Evolutionary conservation across 345 rosid species (phyloP).

Genomic region (Aquilaria malaccensis): DNA sequence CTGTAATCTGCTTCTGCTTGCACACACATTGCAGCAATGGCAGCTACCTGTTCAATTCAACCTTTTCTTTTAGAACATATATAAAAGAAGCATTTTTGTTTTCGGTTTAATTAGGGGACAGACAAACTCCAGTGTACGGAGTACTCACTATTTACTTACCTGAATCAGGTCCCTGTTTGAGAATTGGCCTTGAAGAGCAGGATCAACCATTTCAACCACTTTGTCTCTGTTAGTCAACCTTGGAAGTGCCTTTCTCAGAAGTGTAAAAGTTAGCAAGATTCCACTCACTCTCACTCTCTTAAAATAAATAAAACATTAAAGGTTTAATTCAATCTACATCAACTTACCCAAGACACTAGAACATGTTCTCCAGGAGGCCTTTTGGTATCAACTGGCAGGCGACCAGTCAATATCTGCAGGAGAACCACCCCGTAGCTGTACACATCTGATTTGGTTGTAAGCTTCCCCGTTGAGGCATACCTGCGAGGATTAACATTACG

Average conservation of each 20-base stretch:
- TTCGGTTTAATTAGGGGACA: no score
- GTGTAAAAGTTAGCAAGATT: no score
- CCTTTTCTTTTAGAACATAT: background rate
- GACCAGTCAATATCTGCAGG: slow-evolving; percentile 79
- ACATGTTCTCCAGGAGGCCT: slow-evolving; percentile 78
- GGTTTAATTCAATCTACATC: background rate
- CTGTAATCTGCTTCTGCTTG: slow-evolving; percentile 88
- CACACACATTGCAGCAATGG: slow-evolving; percentile 90
- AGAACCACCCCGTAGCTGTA: slow-evolving; percentile 86
- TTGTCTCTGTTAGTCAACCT: slow-evolving; percentile 68
- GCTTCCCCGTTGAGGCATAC: slow-evolving; percentile 83
- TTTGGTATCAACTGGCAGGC: slow-evolving; percentile 56
- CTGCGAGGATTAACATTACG: slow-evolving; percentile 16
- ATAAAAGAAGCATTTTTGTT: background rate
- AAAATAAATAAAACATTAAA: no score
- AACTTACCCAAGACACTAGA: slow-evolving; percentile 82
- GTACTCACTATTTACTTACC: slow-evolving; percentile 23
- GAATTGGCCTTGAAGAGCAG: slow-evolving; percentile 51
- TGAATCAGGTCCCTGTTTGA: slow-evolving; percentile 77
- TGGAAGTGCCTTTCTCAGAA: slow-evolving; percentile 63
- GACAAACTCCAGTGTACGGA: background rate
- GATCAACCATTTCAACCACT: slow-evolving; percentile 75
- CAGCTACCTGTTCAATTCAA: slow-evolving; percentile 54
- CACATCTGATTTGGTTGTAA: slow-evolving; percentile 88
- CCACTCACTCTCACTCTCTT: no score